These are phyloP conservation scores for Septoria linicola DNA, from an alignment of 2,329 filamentous ascomycete genomes.

Conservation along the genomic window DNA sequence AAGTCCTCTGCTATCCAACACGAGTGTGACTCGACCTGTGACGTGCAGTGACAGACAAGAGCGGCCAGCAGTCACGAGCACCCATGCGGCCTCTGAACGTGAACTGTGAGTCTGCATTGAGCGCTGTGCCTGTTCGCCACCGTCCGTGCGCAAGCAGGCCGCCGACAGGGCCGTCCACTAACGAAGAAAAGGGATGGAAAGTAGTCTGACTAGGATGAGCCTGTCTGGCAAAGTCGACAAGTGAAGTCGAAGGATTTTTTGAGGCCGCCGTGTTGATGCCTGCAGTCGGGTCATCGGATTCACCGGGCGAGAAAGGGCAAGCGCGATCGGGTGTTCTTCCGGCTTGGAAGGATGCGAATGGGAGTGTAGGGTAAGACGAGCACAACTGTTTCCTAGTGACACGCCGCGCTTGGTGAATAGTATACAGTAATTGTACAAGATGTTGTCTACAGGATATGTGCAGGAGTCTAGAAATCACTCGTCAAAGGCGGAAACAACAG, in stretches of 20 bases:
- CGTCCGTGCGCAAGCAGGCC: neutral
- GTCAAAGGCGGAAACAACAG: slow-evolving; percentile 53
- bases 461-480: slow-evolving; percentile 28
- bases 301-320: neutral
- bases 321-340: neutral
- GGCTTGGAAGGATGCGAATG: slow-evolving; percentile 1
- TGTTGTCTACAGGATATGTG: neutral
- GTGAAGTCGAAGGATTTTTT: slow-evolving; percentile 7
- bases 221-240: neutral
- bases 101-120: too few species aligned
- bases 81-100: too few species aligned
- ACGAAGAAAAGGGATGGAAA: neutral
- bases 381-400: too few species aligned
- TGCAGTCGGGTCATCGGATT: slow-evolving; percentile 11
- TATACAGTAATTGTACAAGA: neutral
- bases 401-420: too few species aligned
- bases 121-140: neutral
- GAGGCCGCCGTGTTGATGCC: slow-evolving; percentile 10
- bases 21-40: too few species aligned
- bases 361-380: neutral
- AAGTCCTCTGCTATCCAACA: too few species aligned
- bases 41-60: too few species aligned
- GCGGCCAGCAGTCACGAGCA: too few species aligned
- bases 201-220: neutral
- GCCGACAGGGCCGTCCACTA: neutral